Evolutionary conservation across 163 green algal species (phyloP).

Genomic region (Smithsoniella earleae): DNA sequence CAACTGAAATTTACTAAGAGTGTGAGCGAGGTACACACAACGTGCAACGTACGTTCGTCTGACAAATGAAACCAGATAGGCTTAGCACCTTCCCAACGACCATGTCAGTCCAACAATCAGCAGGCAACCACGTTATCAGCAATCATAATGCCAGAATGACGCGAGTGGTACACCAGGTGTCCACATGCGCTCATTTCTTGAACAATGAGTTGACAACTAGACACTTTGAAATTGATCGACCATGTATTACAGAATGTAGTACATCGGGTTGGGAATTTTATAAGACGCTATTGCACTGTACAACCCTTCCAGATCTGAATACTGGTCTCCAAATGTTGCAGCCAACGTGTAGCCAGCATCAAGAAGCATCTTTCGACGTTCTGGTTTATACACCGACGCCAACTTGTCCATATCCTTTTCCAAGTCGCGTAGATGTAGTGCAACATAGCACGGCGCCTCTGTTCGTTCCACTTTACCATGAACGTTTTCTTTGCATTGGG

Average conservation of each 20-base stretch:
- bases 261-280: constrained; percentile 59
- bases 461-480: background rate
- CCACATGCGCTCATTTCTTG: too few relatives aligned
- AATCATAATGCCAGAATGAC: too few relatives aligned
- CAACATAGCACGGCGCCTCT: constrained; percentile 39
- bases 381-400: constrained; percentile 50
- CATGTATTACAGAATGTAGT: constrained; percentile 48
- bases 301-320: constrained; percentile 46
- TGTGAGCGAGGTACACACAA: too few relatives aligned
- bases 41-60: too few relatives aligned
- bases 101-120: too few relatives aligned
- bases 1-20: too few relatives aligned
- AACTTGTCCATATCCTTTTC: constrained; percentile 21
- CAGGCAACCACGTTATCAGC: too few relatives aligned
- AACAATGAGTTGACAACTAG: too few relatives aligned
- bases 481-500: constrained; percentile 24
- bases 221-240: too few relatives aligned
- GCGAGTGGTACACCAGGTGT: too few relatives aligned
- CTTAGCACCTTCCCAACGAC: too few relatives aligned
- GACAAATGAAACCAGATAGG: too few relatives aligned
- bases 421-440: constrained; percentile 37
- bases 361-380: constrained; percentile 37
- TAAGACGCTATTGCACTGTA: constrained; percentile 38
- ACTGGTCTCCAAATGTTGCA: constrained; percentile 41
- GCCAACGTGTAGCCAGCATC: constrained; percentile 29